Evolutionary conservation across 805 yeast species (phyloP).

Genomic region (Yamadazyma laniorum): DNA sequence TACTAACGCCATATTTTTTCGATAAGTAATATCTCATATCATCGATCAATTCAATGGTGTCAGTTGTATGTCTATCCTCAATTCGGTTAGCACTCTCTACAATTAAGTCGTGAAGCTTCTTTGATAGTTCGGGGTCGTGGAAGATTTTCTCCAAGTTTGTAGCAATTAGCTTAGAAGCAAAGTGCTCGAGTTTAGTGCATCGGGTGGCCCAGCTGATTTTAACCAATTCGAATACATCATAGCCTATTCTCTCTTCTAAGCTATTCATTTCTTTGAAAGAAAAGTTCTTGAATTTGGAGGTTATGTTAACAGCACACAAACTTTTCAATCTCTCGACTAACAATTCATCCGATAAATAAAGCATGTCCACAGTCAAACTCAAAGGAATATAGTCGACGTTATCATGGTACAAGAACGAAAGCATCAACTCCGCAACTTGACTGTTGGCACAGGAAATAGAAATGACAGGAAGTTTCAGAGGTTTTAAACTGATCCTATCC

Average conservation of each 20-base stretch:
- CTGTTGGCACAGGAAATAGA: slow-evolving; percentile 21
- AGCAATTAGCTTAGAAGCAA: slow-evolving; percentile 59
- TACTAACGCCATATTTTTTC: slow-evolving; percentile 33
- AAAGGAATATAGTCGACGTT: slow-evolving; percentile 47
- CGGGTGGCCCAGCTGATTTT: slow-evolving; percentile 68
- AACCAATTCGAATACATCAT: slow-evolving; percentile 54
- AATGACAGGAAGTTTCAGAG: slow-evolving; percentile 24
- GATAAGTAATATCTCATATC: slow-evolving; percentile 67
- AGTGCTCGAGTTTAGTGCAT: slow-evolving; percentile 62
- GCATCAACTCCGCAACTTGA: slow-evolving; percentile 15
- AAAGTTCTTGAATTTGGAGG: slow-evolving; percentile 25
- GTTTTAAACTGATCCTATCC: slow-evolving; percentile 16
- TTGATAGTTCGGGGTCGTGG: slow-evolving; percentile 30
- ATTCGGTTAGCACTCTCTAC: slow-evolving; percentile 55
- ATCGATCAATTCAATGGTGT: slow-evolving; percentile 76
- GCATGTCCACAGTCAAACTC: slow-evolving; percentile 50
- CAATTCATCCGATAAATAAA: slow-evolving; percentile 58
- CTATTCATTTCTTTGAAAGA: slow-evolving; percentile 18
- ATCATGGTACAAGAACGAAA: slow-evolving; percentile 57
- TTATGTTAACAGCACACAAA: slow-evolving; percentile 54
- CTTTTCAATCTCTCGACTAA: slow-evolving; percentile 63
- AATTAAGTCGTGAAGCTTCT: slow-evolving; percentile 20
- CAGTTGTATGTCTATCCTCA: slow-evolving; percentile 63
- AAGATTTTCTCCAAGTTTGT: slow-evolving; percentile 39
- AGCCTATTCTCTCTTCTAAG: slow-evolving; percentile 23